Conservation (phyloP, 2,329 filamentous ascomycete species). For the Zasmidium cellare region DNA sequence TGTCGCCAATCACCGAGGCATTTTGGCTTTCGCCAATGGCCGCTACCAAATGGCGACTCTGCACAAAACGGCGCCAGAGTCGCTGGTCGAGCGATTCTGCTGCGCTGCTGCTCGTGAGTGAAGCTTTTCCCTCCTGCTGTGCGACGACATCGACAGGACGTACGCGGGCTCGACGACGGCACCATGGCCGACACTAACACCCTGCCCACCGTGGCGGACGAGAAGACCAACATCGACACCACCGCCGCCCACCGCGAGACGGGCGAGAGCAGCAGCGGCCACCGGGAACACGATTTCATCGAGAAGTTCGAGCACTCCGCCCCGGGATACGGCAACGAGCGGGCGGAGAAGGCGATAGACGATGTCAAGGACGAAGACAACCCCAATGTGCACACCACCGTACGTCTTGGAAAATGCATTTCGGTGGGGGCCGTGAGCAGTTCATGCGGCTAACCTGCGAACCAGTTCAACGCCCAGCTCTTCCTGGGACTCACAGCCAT, state of each 20-base stretch:
- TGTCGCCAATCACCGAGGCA: conserved; percentile 5
- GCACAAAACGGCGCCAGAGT: conserved; percentile 6
- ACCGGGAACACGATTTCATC: conserved; percentile 16
- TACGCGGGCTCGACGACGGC: too few relatives aligned
- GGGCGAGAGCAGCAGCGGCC: conserved; percentile 4
- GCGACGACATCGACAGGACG: not conserved
- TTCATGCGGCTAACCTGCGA: too few relatives aligned
- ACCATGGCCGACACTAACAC: not conserved
- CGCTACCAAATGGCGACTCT: conserved; percentile 1
- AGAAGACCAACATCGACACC: not conserved
- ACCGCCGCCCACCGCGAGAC: not conserved
- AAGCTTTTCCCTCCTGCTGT: not conserved
- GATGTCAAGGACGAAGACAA: conserved; percentile 3
- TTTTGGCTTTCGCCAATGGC: conserved; percentile 6
- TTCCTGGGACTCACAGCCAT: conserved; percentile 57
- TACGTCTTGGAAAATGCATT: conserved; percentile 4
- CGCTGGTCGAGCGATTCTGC: not conserved
- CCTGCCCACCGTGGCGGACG: not conserved
- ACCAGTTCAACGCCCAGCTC: conserved; percentile 47
- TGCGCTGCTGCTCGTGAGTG: not conserved
- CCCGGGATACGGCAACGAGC: conserved; percentile 11
- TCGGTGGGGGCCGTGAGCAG: too few relatives aligned
- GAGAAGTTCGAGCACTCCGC: conserved; percentile 17
- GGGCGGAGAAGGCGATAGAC: not conserved
- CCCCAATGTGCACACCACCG: conserved; percentile 11